Evolutionary conservation across 257 asterid genomes (phyloP).

Genomic region (Solanum clarkiae): DNA sequence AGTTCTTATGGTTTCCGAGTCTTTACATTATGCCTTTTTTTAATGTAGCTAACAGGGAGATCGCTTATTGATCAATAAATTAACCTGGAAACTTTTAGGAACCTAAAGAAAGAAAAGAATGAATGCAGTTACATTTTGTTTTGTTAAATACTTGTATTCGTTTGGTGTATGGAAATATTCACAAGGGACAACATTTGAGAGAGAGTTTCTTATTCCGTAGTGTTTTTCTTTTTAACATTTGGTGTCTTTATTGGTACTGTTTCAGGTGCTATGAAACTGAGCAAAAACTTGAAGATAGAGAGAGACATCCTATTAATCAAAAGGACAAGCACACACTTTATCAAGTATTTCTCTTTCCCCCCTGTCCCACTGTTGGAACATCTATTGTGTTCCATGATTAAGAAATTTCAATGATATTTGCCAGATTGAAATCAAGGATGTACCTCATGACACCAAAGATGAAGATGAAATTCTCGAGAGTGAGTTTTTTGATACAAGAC

Average conservation of each 20-base stretch:
- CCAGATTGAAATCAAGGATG: conserved; percentile 61
- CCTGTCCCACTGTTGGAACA: background rate
- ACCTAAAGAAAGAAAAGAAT: background rate
- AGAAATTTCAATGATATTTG: conserved; percentile 10
- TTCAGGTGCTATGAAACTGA: conserved; percentile 86
- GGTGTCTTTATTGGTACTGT: background rate
- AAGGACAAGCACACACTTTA: conserved; percentile 72
- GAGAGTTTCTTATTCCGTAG: background rate
- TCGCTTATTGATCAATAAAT: background rate
- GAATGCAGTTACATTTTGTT: background rate
- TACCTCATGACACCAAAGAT: conserved; percentile 78
- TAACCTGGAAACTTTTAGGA: background rate
- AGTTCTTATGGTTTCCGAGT: background rate
- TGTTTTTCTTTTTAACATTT: background rate
- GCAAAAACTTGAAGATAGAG: conserved; percentile 70
- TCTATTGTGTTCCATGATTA: background rate
- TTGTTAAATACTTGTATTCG: background rate
- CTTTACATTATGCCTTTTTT: background rate
- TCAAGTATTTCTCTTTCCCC: conserved; percentile 16
- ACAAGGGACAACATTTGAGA: background rate
- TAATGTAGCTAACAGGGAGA: background rate
- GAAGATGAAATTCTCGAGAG: conserved; percentile 85
- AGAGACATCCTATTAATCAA: conserved; percentile 74
- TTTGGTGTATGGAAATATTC: background rate
- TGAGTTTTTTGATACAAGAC: conserved; percentile 98